These are phyloP conservation scores for Cystobasidiaceae sp. DNA, from an alignment of 1,284 basidiomycete genomes.

Conservation along the genomic window DNA sequence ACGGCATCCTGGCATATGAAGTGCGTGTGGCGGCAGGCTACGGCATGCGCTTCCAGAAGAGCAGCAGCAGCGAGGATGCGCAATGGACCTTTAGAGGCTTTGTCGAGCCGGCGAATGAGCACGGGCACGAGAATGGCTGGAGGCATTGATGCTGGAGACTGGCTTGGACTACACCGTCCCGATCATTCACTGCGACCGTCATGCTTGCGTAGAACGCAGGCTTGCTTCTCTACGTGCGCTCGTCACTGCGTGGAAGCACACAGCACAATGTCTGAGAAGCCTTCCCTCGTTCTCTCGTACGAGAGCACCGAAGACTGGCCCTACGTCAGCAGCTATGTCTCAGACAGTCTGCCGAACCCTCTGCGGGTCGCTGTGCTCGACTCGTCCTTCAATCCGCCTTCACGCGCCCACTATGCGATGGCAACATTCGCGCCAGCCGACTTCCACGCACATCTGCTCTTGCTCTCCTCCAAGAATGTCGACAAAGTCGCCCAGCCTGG, in stretches of 20 bases:
- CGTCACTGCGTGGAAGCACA: background rate
- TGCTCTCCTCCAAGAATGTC: conserved; percentile 81
- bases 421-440: conserved; percentile 48
- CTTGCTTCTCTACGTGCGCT: background rate
- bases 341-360: background rate
- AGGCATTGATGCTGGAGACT: conserved; percentile 4
- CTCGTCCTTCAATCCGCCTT: conserved; percentile 92
- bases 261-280: background rate
- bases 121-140: conserved; percentile 14
- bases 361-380: conserved; percentile 62
- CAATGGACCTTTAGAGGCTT: conserved; percentile 27
- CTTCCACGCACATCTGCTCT: conserved; percentile 71
- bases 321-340: background rate
- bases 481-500: conserved; percentile 69
- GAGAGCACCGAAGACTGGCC: background rate
- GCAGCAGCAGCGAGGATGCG: background rate
- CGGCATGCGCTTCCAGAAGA: conserved; percentile 27
- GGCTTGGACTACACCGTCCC: background rate
- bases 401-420: conserved; percentile 75
- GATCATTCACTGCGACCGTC: background rate
- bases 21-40: conserved; percentile 14
- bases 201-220: background rate
- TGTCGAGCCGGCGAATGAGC: conserved; percentile 12
- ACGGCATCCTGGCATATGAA: conserved; percentile 11
- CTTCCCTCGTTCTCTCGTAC: conserved; percentile 2